phyloP scores from a whole-genome alignment of 2,329 filamentous ascomycete genomes.

The Ascochyta clinopodiicola region DNA sequence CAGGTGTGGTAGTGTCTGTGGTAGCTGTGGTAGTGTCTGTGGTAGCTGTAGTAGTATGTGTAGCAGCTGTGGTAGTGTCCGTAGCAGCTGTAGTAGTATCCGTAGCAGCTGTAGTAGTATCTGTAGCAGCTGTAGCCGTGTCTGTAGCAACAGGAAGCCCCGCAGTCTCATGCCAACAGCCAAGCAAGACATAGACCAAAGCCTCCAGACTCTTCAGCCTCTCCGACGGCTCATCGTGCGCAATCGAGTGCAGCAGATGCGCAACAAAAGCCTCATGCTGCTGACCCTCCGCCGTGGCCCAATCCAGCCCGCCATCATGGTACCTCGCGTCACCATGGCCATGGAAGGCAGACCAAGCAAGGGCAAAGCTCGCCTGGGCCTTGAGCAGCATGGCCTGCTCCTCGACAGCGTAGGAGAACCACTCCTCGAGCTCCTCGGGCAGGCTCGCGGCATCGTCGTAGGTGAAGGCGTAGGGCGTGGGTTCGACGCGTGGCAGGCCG shows the following conservation, averaged over 20 bases:
- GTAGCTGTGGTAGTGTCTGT: no score
- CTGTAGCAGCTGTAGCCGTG: no score
- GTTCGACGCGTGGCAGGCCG: conserved; percentile 47
- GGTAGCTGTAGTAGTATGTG: no score
- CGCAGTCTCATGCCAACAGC: conserved; percentile 59
- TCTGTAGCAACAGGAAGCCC: conserved; percentile 32
- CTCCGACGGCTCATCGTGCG: conserved; percentile 33
- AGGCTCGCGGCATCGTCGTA: conserved; percentile 63
- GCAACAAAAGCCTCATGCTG: conserved; percentile 64
- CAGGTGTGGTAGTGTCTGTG: conserved; percentile 2
- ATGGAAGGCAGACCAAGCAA: conserved; percentile 65
- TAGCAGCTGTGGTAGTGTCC: no score
- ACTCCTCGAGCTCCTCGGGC: conserved; percentile 92
- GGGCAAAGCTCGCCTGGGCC: conserved; percentile 77
- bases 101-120: no score
- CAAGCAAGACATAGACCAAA: conserved; percentile 55
- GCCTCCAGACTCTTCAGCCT: conserved; percentile 51
- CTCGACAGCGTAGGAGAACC: conserved; percentile 91
- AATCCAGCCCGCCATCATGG: conserved; percentile 60
- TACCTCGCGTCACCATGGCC: conserved; percentile 49
- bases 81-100: no score
- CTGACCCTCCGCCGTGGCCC: conserved; percentile 69
- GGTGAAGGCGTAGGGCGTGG: conserved; percentile 76
- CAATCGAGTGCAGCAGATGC: conserved; percentile 46
- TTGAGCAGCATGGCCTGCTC: conserved; percentile 81